These are phyloP conservation scores for Leccinum broughii DNA, from an alignment of 768 basidiomycete species.

Conservation along the genomic window DNA sequence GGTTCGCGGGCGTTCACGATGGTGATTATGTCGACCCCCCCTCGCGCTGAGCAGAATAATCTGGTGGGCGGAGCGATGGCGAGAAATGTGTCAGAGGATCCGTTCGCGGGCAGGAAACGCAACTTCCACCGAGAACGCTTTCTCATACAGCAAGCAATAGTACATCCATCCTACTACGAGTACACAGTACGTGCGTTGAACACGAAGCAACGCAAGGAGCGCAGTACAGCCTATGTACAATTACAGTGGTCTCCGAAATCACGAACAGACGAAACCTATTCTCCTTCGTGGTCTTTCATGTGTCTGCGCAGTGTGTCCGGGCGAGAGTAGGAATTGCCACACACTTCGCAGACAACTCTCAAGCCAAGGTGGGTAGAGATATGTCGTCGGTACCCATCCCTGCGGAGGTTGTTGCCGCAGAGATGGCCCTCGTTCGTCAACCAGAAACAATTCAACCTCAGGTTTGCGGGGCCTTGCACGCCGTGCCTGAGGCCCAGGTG, in stretches of 20 bases:
- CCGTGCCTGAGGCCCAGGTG: not conserved
- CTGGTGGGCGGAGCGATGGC: not conserved
- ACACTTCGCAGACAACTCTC: not conserved
- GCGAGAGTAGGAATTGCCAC: not conserved
- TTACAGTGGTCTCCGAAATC: not conserved
- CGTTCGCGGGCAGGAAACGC: not conserved
- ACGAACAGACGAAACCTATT: not conserved
- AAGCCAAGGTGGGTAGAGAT: not conserved
- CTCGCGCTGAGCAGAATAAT: not conserved
- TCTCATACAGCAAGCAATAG: not conserved
- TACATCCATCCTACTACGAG: not conserved
- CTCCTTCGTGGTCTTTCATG: not conserved
- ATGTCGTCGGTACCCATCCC: not conserved
- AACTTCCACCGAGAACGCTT: not conserved
- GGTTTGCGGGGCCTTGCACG: not conserved
- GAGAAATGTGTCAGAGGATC: not conserved
- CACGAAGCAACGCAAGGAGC: not conserved
- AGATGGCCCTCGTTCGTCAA: not conserved
- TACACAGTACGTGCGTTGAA: not conserved
- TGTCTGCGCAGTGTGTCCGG: not conserved
- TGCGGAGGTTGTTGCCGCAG: not conserved
- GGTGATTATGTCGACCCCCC: no score
- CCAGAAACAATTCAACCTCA: not conserved
- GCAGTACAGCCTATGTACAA: not conserved
- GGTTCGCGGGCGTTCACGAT: not conserved